Percentiles rank a stretch among this genome's conserved stretches.
Conservation (phyloP, 192 early-diverging fungal species). For the Coemansia sp. region DNA sequence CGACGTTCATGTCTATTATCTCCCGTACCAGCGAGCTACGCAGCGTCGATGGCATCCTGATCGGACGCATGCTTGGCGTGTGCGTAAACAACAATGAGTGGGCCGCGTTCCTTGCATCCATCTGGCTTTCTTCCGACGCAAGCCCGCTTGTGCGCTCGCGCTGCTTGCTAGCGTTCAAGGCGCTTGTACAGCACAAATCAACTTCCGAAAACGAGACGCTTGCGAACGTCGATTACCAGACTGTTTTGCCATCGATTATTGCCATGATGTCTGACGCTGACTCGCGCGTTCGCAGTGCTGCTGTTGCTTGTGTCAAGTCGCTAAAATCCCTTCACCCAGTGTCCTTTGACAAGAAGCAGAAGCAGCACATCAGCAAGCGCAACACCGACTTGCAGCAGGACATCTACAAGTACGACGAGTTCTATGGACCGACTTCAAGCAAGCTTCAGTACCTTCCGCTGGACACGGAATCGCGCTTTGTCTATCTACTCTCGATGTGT, state of each 20-base stretch:
- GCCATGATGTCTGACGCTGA: conserved; percentile 63
- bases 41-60: conserved; percentile 26
- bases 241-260: conserved; percentile 71
- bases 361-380: conserved; percentile 9
- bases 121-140: conserved; percentile 21
- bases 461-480: conserved; percentile 52
- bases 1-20: conserved; percentile 13
- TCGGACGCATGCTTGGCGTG: conserved; percentile 28
- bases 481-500: conserved; percentile 45
- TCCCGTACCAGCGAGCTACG: conserved; percentile 18
- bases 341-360: conserved; percentile 23
- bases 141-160: conserved; percentile 38
- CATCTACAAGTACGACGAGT: conserved; percentile 62
- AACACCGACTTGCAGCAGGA: conserved; percentile 13
- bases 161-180: conserved; percentile 61
- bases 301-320: conserved; percentile 63
- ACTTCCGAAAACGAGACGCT: conserved; percentile 3
- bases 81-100: conserved; percentile 35
- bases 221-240: conserved; percentile 63
- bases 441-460: conserved; percentile 63
- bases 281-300: conserved; percentile 63
- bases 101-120: conserved; percentile 48
- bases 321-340: conserved; percentile 41
- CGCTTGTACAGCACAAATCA: conserved; percentile 46
- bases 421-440: conserved; percentile 58